phyloP scores from a whole-genome alignment of 106 monocot species.

The Narthecium ossifragum region DNA sequence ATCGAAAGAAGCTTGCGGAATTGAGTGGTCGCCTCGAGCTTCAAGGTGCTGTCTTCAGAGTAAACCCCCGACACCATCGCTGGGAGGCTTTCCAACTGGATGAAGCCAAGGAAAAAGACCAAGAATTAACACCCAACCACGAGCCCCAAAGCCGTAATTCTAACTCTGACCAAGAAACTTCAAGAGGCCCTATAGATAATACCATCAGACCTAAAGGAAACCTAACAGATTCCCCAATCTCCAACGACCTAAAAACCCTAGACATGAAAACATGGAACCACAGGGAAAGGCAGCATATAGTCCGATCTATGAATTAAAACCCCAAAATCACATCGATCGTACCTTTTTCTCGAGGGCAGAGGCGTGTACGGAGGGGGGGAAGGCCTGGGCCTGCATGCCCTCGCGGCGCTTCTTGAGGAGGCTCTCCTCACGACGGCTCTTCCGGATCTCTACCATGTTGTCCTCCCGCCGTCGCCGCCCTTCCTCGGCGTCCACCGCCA shows the following conservation, averaged over 20 bases:
- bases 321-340: slow-evolving; percentile 5
- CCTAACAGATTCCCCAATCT: too few relatives aligned
- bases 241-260: neutral
- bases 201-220: too few relatives aligned
- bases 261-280: too few relatives aligned
- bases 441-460: slow-evolving; percentile 70
- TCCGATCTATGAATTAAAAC: neutral
- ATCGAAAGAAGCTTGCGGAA: slow-evolving; percentile 65
- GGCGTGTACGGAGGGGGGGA: slow-evolving; percentile 12
- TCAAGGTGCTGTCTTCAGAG: slow-evolving; percentile 35
- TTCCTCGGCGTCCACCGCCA: slow-evolving; percentile 60
- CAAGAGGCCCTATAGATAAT: too few relatives aligned
- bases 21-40: slow-evolving; percentile 63
- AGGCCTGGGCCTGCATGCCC: slow-evolving; percentile 42
- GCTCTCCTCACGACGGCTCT: slow-evolving; percentile 52
- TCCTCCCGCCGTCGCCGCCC: slow-evolving; percentile 61
- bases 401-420: slow-evolving; percentile 63
- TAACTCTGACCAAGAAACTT: too few relatives aligned
- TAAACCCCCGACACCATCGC: slow-evolving; percentile 53
- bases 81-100: slow-evolving; percentile 46
- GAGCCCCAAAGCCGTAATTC: too few relatives aligned
- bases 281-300: neutral
- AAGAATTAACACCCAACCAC: neutral
- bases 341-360: slow-evolving; percentile 54
- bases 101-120: neutral